These are phyloP conservation scores for Verticillium albo-atrum DNA, from an alignment of 2,329 filamentous ascomycete species.

Conservation along the genomic window DNA sequence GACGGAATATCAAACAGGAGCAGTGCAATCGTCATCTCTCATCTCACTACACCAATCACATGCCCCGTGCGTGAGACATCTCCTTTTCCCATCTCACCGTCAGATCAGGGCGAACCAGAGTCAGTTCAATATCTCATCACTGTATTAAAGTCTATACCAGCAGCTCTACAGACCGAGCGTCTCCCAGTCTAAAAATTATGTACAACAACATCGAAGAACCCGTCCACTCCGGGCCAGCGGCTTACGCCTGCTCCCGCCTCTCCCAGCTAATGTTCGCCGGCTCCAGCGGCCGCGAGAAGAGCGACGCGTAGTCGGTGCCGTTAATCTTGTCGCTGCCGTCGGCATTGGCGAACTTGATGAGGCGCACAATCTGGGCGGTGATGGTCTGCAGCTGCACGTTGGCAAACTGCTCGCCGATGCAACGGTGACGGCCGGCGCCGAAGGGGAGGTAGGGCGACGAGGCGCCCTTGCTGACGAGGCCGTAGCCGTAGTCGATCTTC, in stretches of 20 bases:
- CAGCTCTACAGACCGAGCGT: background rate
- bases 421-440: conserved; percentile 86
- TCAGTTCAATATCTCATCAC: background rate
- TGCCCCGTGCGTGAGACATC: no score
- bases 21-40: background rate
- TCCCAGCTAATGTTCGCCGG: conserved; percentile 74
- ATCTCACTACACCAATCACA: no score
- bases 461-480: conserved; percentile 85
- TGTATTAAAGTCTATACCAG: conserved; percentile 1
- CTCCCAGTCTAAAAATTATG: background rate
- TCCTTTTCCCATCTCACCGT: no score
- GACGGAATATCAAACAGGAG: no score
- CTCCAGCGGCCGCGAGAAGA: conserved; percentile 70
- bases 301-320: conserved; percentile 62
- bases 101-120: no score
- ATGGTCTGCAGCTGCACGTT: conserved; percentile 90
- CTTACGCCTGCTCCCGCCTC: conserved; percentile 44
- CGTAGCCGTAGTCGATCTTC: conserved; percentile 91
- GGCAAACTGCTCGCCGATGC: conserved; percentile 95
- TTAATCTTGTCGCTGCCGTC: conserved; percentile 67
- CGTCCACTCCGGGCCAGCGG: background rate
- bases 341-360: conserved; percentile 75
- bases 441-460: conserved; percentile 90
- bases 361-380: conserved; percentile 67
- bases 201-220: background rate